Percentiles rank a stretch among this genome's conserved stretches.
Evolutionary conservation across 805 yeast genomes (phyloP).

Genomic region (Myxozyma melibiosi): DNA sequence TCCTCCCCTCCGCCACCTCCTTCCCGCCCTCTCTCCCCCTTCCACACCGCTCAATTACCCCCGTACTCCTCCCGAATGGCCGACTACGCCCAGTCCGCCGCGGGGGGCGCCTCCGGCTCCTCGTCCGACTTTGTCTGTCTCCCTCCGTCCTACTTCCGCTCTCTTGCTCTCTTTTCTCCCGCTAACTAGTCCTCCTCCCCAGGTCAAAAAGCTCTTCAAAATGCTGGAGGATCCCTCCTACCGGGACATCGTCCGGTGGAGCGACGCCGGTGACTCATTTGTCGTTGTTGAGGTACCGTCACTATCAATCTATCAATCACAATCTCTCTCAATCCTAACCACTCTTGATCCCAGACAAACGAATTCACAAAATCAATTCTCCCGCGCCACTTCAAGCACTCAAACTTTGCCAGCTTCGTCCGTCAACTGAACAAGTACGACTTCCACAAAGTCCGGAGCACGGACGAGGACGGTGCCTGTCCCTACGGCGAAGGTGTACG

Average conservation of each 20-base stretch:
- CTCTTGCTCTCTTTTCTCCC: background rate
- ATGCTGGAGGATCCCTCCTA: conserved; percentile 86
- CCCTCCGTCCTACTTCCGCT: background rate
- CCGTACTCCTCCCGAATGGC: conserved; percentile 15
- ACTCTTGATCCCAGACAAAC: conserved; percentile 51
- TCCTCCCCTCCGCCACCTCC: background rate
- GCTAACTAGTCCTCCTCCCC: background rate
- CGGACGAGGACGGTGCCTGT: conserved; percentile 57
- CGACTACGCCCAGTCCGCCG: conserved; percentile 17
- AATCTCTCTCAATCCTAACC: background rate
- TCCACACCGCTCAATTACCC: background rate
- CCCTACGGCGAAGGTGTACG: conserved; percentile 61
- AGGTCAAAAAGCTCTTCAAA: conserved; percentile 47
- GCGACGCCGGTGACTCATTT: conserved; percentile 79
- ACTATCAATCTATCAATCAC: background rate
- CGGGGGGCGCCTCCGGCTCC: conserved; percentile 30
- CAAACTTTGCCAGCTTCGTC: conserved; percentile 92
- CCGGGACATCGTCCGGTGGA: conserved; percentile 80
- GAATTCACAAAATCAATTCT: conserved; percentile 86
- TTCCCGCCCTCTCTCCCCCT: background rate
- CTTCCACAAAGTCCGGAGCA: conserved; percentile 89
- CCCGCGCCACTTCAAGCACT: conserved; percentile 92
- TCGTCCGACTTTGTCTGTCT: conserved; percentile 34
- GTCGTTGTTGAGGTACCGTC: conserved; percentile 67
- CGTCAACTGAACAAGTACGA: conserved; percentile 95